Base-by-base conservation (phyloP, 116 monocot genomes). In the Dioscorea cayenensis region DNA sequence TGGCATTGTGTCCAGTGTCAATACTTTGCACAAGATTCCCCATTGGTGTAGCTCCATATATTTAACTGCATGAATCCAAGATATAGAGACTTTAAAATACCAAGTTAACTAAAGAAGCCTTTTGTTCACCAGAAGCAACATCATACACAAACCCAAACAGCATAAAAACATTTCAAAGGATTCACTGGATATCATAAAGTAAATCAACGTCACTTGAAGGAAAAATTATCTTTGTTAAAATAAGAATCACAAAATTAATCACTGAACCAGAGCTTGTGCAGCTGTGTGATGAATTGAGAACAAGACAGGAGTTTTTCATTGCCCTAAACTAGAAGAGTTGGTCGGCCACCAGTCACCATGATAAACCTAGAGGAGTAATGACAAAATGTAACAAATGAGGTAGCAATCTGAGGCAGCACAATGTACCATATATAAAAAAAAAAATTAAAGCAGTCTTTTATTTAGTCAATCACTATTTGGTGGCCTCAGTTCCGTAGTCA, bases 1-100 rank as follows among this genome's bases (percentile, higher is more conserved):
- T 96, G 14, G 87, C 75, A 77, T 86, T 78, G 81, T 96, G 96
- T 19, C 96, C 96, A 59, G 84, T 90, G 7, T 92, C 90, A 83
- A 96, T 83, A 51, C 84, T 81, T 61, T 90, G 84, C n/a, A 84
- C 65, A 49, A 96, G 84, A 60, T 67, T 67, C 76, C 19, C 65
- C 65, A 18, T 81, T 79, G n/a, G 59, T 36, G 64, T 96, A 92
- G 63, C 81, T 92, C 92, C 96, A 96, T 74, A 96, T 86, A 76
- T 88, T 86, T 9, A 96, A 81, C 96, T 96, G 84, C 65, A 75
- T 50, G 65, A 36, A 43, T 7, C 12, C 4, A 43, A 43, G 7
- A 43, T 43, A 3, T 6, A 43, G 43, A 43, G 43, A 43, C 43
- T 43, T 43, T 43, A 43, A 43, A 12, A 43, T 43, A 12, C 43